Conservation (phyloP, 495 filamentous ascomycete genomes). For the Sphaerosporella brunnea region DNA sequence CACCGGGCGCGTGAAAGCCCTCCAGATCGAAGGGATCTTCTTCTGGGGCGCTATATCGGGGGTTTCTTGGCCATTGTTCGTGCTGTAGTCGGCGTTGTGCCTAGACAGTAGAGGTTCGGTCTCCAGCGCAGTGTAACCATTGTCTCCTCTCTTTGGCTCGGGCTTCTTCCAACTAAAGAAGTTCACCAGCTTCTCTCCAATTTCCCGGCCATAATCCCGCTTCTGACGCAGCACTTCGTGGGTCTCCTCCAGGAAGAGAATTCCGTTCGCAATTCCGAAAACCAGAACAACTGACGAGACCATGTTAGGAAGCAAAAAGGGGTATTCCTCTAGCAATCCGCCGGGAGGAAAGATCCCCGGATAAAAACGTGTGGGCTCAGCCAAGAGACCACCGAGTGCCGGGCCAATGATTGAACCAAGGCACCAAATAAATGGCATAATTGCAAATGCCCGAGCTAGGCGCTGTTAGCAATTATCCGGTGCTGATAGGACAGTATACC, state of each 20-base stretch:
- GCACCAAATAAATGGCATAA: slow-evolving; percentile 98
- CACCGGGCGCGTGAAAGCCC: slow-evolving; percentile 57
- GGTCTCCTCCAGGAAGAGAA: slow-evolving; percentile 89
- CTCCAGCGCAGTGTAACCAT: slow-evolving; percentile 29
- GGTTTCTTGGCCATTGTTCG: background rate
- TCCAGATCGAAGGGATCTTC: background rate
- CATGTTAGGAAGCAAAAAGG: slow-evolving; percentile 85
- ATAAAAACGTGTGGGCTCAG: slow-evolving; percentile 66
- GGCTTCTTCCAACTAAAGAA: slow-evolving; percentile 31
- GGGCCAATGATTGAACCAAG: slow-evolving; percentile 83
- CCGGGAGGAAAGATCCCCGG: slow-evolving; percentile 56
- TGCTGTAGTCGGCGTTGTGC: slow-evolving; percentile 8
- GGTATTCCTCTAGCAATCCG: slow-evolving; percentile 64
- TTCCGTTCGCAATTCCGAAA: slow-evolving; percentile 61
- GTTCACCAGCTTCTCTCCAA: slow-evolving; percentile 55
- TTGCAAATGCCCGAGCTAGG: slow-evolving; percentile 69
- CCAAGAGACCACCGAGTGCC: slow-evolving; percentile 73
- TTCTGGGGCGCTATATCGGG: background rate
- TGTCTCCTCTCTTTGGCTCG: slow-evolving; percentile 32
- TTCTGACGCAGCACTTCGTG: slow-evolving; percentile 65
- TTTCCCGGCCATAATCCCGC: slow-evolving; percentile 56
- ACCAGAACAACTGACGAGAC: slow-evolving; percentile 67
- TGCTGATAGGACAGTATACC: too few relatives aligned
- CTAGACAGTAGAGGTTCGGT: slow-evolving; percentile 29
- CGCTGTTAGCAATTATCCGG: too few relatives aligned